Evolutionary conservation across 2,329 filamentous ascomycete species (phyloP).

Genomic region (Didymella exigua): DNA sequence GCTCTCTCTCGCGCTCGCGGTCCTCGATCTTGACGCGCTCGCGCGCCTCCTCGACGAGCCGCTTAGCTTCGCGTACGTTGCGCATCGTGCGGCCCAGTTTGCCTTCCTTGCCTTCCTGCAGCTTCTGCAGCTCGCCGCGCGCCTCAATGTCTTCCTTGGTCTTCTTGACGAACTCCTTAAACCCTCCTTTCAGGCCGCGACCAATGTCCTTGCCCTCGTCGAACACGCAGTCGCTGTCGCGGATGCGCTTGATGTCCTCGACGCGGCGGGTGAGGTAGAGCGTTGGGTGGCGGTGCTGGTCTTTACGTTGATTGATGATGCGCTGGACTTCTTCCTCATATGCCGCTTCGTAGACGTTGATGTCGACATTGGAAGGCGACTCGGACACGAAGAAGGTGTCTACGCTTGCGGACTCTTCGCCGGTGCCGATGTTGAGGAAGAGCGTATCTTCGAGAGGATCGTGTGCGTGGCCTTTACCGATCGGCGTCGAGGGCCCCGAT

Average conservation of each 20-base stretch:
- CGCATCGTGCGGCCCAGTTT: slow-evolving; percentile 40
- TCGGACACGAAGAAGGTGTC: slow-evolving; percentile 70
- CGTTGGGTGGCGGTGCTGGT: slow-evolving; percentile 51
- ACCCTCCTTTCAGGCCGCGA: slow-evolving; percentile 38
- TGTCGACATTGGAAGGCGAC: slow-evolving; percentile 82
- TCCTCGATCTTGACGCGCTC: slow-evolving; percentile 41
- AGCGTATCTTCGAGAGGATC: slow-evolving; percentile 68
- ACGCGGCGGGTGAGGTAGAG: slow-evolving; percentile 62
- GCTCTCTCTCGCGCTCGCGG: slow-evolving; percentile 28
- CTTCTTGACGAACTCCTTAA: slow-evolving; percentile 46
- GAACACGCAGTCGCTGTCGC: slow-evolving; percentile 42
- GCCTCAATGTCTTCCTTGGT: slow-evolving; percentile 43
- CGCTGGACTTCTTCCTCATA: slow-evolving; percentile 82
- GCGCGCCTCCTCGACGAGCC: slow-evolving; percentile 43
- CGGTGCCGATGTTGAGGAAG: slow-evolving; percentile 78
- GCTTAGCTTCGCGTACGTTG: slow-evolving; percentile 41
- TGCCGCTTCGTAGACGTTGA: slow-evolving; percentile 86
- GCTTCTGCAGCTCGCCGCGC: slow-evolving; percentile 40
- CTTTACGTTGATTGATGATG: slow-evolving; percentile 61
- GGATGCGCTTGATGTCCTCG: slow-evolving; percentile 51
- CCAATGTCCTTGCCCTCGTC: slow-evolving; percentile 37
- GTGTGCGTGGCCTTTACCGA: slow-evolving; percentile 64
- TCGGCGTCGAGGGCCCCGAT: slow-evolving; percentile 38
- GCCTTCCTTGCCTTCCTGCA: slow-evolving; percentile 42
- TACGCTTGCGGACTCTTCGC: slow-evolving; percentile 49